Evolutionary conservation across 257 asterid species (phyloP).

Genomic region (Cruciata laevipes): DNA sequence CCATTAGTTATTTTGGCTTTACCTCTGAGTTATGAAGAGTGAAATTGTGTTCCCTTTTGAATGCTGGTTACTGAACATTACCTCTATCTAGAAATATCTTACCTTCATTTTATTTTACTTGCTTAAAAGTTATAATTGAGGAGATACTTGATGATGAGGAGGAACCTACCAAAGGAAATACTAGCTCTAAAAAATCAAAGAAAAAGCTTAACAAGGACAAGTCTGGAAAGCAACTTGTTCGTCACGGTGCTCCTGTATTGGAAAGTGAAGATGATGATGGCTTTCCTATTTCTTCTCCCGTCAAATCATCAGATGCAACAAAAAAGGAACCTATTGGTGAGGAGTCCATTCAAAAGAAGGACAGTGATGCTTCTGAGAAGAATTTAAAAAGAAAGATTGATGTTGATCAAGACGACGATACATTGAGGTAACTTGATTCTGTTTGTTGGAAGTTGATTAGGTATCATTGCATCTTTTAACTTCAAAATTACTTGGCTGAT

Average conservation of each 20-base stretch:
- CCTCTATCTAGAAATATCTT: neutral
- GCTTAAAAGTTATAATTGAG: constrained; percentile 63
- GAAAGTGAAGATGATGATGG: constrained; percentile 99
- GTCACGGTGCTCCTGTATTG: constrained; percentile 32
- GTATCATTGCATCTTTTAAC: neutral
- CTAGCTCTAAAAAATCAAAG: constrained; percentile 34
- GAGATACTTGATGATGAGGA: constrained; percentile 77
- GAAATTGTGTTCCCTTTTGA: neutral
- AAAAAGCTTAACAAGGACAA: constrained; percentile 44
- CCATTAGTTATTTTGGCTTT: neutral
- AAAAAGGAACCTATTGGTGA: constrained; percentile 18
- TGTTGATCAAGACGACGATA: constrained; percentile 33
- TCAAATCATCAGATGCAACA: constrained; percentile 20
- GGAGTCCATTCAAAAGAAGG: constrained; percentile 32
- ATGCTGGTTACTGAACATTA: neutral
- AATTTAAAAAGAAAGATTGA: constrained; percentile 52
- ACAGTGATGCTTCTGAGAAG: constrained; percentile 27
- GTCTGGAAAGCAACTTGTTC: constrained; percentile 41
- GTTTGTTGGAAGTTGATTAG: neutral
- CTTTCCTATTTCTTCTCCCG: constrained; percentile 46
- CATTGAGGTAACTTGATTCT: constrained; percentile 38
- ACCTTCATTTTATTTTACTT: neutral
- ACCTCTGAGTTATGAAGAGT: neutral
- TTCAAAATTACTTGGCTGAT: too few relatives aligned
- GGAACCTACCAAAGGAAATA: constrained; percentile 31